These are phyloP conservation scores for Adansonia grandidieri DNA, from an alignment of 441 rosid species.

Conservation along the genomic window DNA sequence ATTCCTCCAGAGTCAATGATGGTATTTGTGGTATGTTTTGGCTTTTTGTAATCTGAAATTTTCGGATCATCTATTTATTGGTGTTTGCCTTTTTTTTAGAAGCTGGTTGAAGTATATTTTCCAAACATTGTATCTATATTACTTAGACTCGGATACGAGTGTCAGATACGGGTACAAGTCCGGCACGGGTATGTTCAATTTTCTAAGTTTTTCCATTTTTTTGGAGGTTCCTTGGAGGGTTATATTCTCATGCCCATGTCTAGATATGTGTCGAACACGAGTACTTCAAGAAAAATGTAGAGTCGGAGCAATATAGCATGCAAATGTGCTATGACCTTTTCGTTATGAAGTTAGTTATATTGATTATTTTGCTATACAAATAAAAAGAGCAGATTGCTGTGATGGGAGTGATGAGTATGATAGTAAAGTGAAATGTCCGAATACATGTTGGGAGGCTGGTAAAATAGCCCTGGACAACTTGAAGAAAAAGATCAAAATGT, in stretches of 20 bases:
- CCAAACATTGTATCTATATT: background rate
- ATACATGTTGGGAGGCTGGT: slow-evolving; percentile 74
- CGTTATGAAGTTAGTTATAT: background rate
- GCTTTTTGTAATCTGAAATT: background rate
- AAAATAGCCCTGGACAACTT: slow-evolving; percentile 62
- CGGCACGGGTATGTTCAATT: no score
- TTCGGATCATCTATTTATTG: background rate
- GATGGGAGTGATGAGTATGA: slow-evolving; percentile 82
- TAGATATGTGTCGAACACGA: no score
- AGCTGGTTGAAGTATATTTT: background rate
- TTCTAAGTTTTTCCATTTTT: no score
- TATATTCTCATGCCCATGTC: no score
- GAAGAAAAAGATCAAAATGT: slow-evolving; percentile 52
- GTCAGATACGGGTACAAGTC: no score
- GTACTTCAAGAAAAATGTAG: no score
- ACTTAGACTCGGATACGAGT: background rate
- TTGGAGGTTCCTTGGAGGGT: no score
- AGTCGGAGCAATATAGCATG: background rate
- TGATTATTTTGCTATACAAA: slow-evolving; percentile 16
- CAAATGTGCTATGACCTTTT: background rate
- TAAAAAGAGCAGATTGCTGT: slow-evolving; percentile 54
- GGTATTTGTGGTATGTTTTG: slow-evolving; percentile 61
- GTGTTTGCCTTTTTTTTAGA: background rate
- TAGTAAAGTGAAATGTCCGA: slow-evolving; percentile 55
- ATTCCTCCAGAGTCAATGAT: slow-evolving; percentile 71